phyloP scores from a whole-genome alignment of 495 filamentous ascomycete species.

The Thermothielavioides terrestris region DNA sequence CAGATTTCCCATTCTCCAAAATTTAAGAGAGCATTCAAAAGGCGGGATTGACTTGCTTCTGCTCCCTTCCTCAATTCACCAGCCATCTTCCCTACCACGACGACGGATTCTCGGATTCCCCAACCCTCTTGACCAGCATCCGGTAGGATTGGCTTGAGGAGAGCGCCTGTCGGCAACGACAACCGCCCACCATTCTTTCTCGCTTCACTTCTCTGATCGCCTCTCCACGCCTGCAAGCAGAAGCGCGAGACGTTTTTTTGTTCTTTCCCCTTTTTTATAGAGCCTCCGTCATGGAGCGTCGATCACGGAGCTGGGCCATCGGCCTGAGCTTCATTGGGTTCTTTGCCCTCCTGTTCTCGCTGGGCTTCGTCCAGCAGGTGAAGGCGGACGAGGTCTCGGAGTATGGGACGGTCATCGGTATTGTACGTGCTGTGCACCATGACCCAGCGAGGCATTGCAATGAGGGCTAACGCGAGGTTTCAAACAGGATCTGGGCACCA shows the following conservation, averaged over 20 bases:
- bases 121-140: neutral
- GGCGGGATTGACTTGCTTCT: neutral
- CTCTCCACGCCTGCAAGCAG: conserved; percentile 9
- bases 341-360: conserved; percentile 65
- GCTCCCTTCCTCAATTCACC: conserved; percentile 1
- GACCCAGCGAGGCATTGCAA: neutral
- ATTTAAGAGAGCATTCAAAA: conserved; percentile 8
- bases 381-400: conserved; percentile 67
- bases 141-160: conserved; percentile 7
- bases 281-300: conserved; percentile 39
- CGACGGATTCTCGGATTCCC: neutral
- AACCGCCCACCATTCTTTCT: conserved; percentile 9
- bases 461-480: conserved; percentile 12
- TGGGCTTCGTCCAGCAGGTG: conserved; percentile 65
- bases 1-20: conserved; percentile 24
- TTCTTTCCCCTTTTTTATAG: conserved; percentile 11
- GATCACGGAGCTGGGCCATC: conserved; percentile 44
- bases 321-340: conserved; percentile 45
- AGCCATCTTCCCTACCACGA: neutral
- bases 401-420: conserved; percentile 92
- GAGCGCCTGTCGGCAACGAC: conserved; percentile 10
- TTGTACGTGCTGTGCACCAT: conserved; percentile 39
- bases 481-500: conserved; percentile 82
- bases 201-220: conserved; percentile 12
- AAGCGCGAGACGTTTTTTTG: conserved; percentile 9